Conservation (phyloP, 257 asterid species). For the Primulina tabacum region DNA sequence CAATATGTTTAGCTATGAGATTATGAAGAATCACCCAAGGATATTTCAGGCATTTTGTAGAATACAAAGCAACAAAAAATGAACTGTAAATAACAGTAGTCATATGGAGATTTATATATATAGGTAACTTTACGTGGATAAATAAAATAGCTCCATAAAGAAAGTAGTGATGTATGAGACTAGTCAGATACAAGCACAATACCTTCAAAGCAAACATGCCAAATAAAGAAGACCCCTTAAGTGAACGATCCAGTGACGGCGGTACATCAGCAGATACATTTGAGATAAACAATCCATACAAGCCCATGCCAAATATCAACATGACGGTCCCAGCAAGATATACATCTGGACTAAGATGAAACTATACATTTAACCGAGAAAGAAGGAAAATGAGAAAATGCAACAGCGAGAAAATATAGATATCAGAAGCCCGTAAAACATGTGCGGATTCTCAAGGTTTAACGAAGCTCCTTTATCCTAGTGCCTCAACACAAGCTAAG, state of each 20-base stretch:
- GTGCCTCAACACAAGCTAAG: background rate
- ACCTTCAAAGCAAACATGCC: conserved; percentile 87
- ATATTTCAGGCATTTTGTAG: too few species aligned
- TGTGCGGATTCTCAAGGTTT: background rate
- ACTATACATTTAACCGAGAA: conserved; percentile 16
- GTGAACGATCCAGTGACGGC: conserved; percentile 64
- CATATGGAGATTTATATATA: too few species aligned
- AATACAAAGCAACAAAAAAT: too few species aligned
- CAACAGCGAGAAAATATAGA: background rate
- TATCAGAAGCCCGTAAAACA: background rate
- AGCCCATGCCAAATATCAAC: conserved; percentile 94
- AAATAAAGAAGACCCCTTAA: conserved; percentile 81
- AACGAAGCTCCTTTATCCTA: too few species aligned
- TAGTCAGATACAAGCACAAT: background rate
- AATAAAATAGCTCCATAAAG: background rate
- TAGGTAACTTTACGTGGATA: background rate
- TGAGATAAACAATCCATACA: conserved; percentile 82
- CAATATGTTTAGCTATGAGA: too few species aligned
- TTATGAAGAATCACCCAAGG: too few species aligned
- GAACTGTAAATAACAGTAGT: background rate
- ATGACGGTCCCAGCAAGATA: conserved; percentile 96
- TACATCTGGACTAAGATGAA: conserved; percentile 45
- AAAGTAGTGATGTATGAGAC: background rate
- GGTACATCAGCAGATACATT: conserved; percentile 50
- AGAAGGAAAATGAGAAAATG: background rate